These are phyloP conservation scores for Penicillium longicatenatum DNA, from an alignment of 495 filamentous ascomycete genomes.

Conservation along the genomic window DNA sequence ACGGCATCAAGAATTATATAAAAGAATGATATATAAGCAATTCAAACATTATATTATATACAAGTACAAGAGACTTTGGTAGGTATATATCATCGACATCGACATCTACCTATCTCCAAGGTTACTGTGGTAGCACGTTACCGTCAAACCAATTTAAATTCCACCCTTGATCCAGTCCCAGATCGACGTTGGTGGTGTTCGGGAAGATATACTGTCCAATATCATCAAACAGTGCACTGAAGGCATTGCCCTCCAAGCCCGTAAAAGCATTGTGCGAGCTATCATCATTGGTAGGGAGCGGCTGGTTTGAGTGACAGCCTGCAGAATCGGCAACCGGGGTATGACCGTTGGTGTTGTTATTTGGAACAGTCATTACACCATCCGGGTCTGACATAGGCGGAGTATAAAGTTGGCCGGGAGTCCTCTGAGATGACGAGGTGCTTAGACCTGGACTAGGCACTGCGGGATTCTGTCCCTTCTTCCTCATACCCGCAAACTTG, in stretches of 20 bases:
- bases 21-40: no score
- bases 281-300: neutral
- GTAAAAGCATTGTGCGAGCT: conserved; percentile 2
- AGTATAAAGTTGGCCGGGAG: conserved; percentile 26
- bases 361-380: conserved; percentile 4
- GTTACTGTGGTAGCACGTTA: neutral
- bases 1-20: no score
- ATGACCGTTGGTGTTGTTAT: neutral
- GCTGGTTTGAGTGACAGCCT: conserved; percentile 6
- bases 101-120: neutral
- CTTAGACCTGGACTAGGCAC: neutral
- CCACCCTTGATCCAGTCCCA: conserved; percentile 45
- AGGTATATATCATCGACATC: neutral
- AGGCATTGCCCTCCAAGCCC: conserved; percentile 24
- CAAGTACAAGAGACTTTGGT: no score
- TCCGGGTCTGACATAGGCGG: conserved; percentile 28
- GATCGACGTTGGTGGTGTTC: conserved; percentile 27
- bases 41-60: no score
- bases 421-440: conserved; percentile 5
- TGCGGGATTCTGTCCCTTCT: conserved; percentile 5
- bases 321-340: conserved; percentile 3
- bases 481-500: conserved; percentile 24
- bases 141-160: conserved; percentile 37
- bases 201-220: conserved; percentile 30
- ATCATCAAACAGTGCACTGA: conserved; percentile 26